These are phyloP conservation scores for Castanea crenata DNA, from an alignment of 306 rosid genomes.

Conservation along the genomic window DNA sequence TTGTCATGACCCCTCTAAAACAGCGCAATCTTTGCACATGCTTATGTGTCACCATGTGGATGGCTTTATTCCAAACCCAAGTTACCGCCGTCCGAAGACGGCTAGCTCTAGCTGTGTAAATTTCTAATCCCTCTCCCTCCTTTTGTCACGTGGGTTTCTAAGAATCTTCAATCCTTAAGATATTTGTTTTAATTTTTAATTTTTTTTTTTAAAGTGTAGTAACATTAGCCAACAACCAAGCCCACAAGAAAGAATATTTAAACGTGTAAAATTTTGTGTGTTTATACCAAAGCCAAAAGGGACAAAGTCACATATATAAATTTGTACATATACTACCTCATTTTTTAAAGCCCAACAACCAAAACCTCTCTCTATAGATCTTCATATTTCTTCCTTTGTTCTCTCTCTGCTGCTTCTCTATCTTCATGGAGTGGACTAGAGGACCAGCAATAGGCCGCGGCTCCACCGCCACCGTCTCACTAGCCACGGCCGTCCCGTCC, in stretches of 20 bases:
- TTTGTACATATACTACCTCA: background rate
- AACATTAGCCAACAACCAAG: slow-evolving; percentile 7
- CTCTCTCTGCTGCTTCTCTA: background rate
- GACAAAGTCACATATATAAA: background rate
- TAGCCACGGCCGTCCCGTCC: slow-evolving; percentile 22
- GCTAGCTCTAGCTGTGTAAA: background rate
- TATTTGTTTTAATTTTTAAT: background rate
- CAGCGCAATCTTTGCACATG: slow-evolving; percentile 13
- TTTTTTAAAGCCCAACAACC: background rate
- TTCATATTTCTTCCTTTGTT: too few species aligned
- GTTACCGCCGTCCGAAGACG: slow-evolving; percentile 26
- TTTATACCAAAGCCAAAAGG: background rate
- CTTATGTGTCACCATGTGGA: slow-evolving; percentile 48
- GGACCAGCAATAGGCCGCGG: slow-evolving; percentile 52
- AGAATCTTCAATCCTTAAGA: background rate
- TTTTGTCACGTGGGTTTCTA: slow-evolving; percentile 29
- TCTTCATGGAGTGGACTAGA: slow-evolving; percentile 42
- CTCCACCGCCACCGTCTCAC: slow-evolving; percentile 41
- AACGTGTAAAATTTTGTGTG: background rate
- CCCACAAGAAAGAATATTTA: background rate
- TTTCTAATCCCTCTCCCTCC: slow-evolving; percentile 16
- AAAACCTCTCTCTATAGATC: background rate
- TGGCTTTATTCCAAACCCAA: slow-evolving; percentile 24
- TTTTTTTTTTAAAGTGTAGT: background rate
- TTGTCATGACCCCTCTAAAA: background rate